Evolutionary conservation across 2,329 filamentous ascomycete genomes (phyloP).

Genomic region (Metarhizium sp.): DNA sequence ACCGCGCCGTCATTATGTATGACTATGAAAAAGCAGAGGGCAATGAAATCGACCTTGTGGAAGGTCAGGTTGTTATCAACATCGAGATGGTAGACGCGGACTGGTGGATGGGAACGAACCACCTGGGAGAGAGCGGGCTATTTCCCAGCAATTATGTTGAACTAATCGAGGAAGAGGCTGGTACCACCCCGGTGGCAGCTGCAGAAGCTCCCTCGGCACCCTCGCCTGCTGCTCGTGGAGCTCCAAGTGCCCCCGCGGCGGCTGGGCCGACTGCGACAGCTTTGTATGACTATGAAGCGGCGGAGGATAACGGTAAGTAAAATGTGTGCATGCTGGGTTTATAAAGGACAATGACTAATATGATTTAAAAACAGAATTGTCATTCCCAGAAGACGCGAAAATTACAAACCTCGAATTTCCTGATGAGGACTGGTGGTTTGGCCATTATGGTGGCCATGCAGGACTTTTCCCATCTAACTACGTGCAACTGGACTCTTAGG

Average conservation of each 20-base stretch:
- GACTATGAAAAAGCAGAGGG: conserved; percentile 98
- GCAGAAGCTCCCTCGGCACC: conserved; percentile 24
- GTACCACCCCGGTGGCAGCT: conserved; percentile 16
- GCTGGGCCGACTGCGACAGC: conserved; percentile 66
- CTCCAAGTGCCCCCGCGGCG: conserved; percentile 28
- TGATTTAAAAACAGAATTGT: conserved; percentile 45
- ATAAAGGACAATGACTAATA: not conserved
- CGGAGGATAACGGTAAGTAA: conserved; percentile 73
- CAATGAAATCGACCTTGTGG: conserved; percentile 85
- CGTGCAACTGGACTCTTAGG: conserved; percentile 44
- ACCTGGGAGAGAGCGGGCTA: conserved; percentile 71
- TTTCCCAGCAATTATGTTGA: conserved; percentile 99
- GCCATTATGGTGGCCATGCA: conserved; percentile 66
- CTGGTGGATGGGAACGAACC: conserved; percentile 97
- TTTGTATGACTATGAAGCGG: conserved; percentile 92
- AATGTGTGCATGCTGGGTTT: not conserved
- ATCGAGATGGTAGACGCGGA: conserved; percentile 98
- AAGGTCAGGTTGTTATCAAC: conserved; percentile 80
- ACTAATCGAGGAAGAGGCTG: conserved; percentile 55
- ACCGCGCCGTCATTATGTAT: conserved; percentile 74
- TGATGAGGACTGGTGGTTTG: conserved; percentile 98
- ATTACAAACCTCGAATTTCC: conserved; percentile 86
- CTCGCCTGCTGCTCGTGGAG: conserved; percentile 23
- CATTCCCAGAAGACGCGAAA: conserved; percentile 81
- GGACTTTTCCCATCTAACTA: conserved; percentile 80